Evolutionary conservation across 2,329 filamentous ascomycete genomes (phyloP).

Genomic region (Verticillium tricorpus): DNA sequence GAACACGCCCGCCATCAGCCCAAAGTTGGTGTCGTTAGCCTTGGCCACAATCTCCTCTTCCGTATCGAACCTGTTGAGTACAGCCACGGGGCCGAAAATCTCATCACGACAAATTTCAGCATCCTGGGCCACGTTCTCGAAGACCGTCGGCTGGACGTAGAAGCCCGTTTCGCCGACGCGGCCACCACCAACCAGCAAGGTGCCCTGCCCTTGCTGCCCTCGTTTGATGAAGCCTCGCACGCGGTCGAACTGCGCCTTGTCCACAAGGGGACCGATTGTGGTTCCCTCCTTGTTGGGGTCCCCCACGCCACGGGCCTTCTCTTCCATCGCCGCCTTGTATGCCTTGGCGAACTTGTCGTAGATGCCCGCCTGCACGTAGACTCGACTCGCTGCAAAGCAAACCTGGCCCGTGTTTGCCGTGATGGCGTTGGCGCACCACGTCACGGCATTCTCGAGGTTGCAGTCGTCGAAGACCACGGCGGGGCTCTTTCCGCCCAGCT

Average conservation of each 20-base stretch:
- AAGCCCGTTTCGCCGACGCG: constrained; percentile 35
- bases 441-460: constrained; percentile 55
- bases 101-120: constrained; percentile 47
- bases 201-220: constrained; percentile 29
- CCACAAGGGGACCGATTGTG: constrained; percentile 53
- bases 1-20: constrained; percentile 46
- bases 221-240: constrained; percentile 40
- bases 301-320: constrained; percentile 51
- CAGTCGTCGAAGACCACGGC: constrained; percentile 62
- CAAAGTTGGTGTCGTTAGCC: constrained; percentile 49
- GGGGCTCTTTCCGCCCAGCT: constrained; percentile 66
- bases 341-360: constrained; percentile 55
- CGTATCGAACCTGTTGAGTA: constrained; percentile 49
- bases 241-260: constrained; percentile 41
- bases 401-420: constrained; percentile 71
- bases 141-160: constrained; percentile 42
- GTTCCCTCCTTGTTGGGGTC: constrained; percentile 55
- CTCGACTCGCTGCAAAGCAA: constrained; percentile 68
- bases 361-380: constrained; percentile 60
- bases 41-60: constrained; percentile 50
- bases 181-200: constrained; percentile 29
- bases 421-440: constrained; percentile 37
- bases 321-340: constrained; percentile 56
- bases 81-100: constrained; percentile 54
- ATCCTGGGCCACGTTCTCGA: constrained; percentile 34